phyloP scores from a whole-genome alignment of 2,329 filamentous ascomycete species.

The Pezicula rhizophila region DNA sequence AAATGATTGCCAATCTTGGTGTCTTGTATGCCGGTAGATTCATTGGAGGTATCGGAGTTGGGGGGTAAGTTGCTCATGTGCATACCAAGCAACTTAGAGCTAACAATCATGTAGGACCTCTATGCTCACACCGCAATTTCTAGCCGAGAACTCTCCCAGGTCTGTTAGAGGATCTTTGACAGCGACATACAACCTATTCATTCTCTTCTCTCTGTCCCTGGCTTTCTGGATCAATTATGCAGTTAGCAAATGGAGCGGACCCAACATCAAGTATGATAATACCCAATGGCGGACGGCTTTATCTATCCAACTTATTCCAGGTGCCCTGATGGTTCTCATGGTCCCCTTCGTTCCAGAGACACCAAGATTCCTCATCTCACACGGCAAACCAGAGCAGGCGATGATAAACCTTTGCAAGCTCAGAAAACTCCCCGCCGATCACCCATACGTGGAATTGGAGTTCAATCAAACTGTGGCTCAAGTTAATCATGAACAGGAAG shows the following conservation, averaged over 20 bases:
- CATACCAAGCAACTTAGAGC: background rate
- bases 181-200: constrained; percentile 34
- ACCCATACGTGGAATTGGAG: constrained; percentile 43
- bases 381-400: constrained; percentile 60
- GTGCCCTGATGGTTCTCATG: background rate
- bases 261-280: constrained; percentile 17
- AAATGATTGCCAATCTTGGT: background rate
- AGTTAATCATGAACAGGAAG: constrained; percentile 40
- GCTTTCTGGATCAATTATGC: constrained; percentile 1
- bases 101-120: constrained; percentile 12
- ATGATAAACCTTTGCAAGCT: constrained; percentile 46
- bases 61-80: background rate
- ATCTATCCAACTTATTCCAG: background rate
- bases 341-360: background rate
- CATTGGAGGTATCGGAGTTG: background rate
- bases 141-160: constrained; percentile 35
- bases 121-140: constrained; percentile 34
- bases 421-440: constrained; percentile 37
- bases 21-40: constrained; percentile 1
- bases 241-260: constrained; percentile 23
- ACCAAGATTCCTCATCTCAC: constrained; percentile 1
- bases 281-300: background rate
- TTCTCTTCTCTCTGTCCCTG: constrained; percentile 20
- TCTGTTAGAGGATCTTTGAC: constrained; percentile 34
- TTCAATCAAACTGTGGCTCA: constrained; percentile 36